phyloP scores from a whole-genome alignment of 208 protist species.

The Trypanosoma theileri region DNA sequence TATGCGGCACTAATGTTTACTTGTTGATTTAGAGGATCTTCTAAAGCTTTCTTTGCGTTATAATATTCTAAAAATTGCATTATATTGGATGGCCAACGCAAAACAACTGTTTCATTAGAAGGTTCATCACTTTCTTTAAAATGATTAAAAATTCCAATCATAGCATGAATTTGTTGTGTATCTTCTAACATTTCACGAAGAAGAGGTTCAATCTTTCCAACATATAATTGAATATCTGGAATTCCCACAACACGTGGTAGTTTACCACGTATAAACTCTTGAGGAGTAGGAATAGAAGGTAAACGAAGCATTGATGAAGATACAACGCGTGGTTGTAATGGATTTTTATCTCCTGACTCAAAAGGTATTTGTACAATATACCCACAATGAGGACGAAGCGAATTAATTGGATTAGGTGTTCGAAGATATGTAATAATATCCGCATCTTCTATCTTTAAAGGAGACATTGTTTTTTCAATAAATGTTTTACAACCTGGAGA shows the following conservation, averaged over 20 bases:
- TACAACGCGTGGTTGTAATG: slow-evolving; percentile 18
- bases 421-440: slow-evolving; percentile 80
- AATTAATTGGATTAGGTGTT: slow-evolving; percentile 89
- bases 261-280: slow-evolving; percentile 80
- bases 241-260: slow-evolving; percentile 65
- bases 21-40: slow-evolving; percentile 65
- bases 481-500: slow-evolving; percentile 74
- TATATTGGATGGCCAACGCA: slow-evolving; percentile 79
- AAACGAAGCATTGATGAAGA: slow-evolving; percentile 40
- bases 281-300: slow-evolving; percentile 59
- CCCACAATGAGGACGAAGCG: slow-evolving; percentile 83
- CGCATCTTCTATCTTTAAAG: slow-evolving; percentile 41
- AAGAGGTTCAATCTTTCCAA: slow-evolving; percentile 83
- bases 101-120: slow-evolving; percentile 51
- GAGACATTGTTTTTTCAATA: slow-evolving; percentile 59
- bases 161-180: slow-evolving; percentile 86
- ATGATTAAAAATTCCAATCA: slow-evolving; percentile 60
- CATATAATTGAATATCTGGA: slow-evolving; percentile 86
- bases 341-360: background rate
- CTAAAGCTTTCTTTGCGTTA: slow-evolving; percentile 68
- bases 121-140: slow-evolving; percentile 66
- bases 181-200: slow-evolving; percentile 88
- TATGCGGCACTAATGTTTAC: slow-evolving; percentile 61
- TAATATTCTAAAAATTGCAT: slow-evolving; percentile 92
- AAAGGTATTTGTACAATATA: slow-evolving; percentile 73